Percentiles rank a stretch among this genome's conserved stretches.
Conservation (phyloP, 75 land plant species). For the Sequoia sempervirens region DNA sequence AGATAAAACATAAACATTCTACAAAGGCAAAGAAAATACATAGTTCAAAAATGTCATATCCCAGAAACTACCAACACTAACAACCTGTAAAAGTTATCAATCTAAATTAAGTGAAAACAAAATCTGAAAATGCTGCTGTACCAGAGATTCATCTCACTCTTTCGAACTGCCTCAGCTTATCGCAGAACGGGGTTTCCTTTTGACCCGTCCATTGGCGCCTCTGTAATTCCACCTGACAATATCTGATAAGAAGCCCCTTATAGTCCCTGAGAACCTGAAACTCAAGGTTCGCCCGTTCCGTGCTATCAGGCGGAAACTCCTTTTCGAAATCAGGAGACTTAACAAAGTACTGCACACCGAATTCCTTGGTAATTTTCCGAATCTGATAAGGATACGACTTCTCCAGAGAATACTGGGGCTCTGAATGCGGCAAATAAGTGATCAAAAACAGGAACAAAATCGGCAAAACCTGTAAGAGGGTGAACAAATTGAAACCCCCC, state of each 20-base stretch:
- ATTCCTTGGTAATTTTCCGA: conserved; percentile 50
- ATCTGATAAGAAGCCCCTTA: conserved; percentile 44
- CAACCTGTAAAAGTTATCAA: neutral
- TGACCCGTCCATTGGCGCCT: conserved; percentile 58
- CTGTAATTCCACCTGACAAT: conserved; percentile 69
- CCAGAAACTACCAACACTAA: neutral
- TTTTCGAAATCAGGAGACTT: conserved; percentile 65
- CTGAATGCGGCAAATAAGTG: conserved; percentile 60
- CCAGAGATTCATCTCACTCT: conserved; percentile 9
- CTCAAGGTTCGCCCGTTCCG: conserved; percentile 46
- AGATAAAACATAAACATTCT: neutral
- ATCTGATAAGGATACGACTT: conserved; percentile 44
- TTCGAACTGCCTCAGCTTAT: conserved; percentile 42
- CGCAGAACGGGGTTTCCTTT: conserved; percentile 70
- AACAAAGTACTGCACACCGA: conserved; percentile 69
- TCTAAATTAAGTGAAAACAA: neutral
- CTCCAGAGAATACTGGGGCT: conserved; percentile 70
- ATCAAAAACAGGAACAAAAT: conserved; percentile 58
- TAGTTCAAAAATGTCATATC: neutral
- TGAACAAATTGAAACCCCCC: conserved; percentile 27
- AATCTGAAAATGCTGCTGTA: neutral
- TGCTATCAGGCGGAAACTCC: conserved; percentile 58
- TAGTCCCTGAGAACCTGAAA: conserved; percentile 56
- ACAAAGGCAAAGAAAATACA: neutral
- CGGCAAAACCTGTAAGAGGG: conserved; percentile 57